Conservation (phyloP, 106 monocot genomes). For the Triglochin maritima region DNA sequence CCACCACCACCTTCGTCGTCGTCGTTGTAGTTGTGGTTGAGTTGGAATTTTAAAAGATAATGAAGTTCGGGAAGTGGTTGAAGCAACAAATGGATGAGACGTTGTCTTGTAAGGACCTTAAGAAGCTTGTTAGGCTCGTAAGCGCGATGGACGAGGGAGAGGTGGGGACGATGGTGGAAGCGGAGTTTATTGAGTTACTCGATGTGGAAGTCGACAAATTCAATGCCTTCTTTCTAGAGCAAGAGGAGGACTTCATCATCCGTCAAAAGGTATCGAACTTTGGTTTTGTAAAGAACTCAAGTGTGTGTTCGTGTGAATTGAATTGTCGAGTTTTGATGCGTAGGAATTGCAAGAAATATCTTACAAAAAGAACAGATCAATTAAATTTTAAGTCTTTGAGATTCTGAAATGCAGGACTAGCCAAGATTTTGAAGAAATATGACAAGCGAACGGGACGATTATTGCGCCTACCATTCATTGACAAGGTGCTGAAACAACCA, state of each 20-base stretch:
- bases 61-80: constrained; percentile 93
- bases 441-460: constrained; percentile 75
- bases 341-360: constrained; percentile 49
- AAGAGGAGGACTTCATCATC: constrained; percentile 85
- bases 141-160: constrained; percentile 5
- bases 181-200: constrained; percentile 46
- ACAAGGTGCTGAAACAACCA: constrained; percentile 69
- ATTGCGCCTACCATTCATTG: constrained; percentile 65
- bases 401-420: constrained; percentile 38
- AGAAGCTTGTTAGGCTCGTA: constrained; percentile 53
- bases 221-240: constrained; percentile 78
- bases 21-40: background rate
- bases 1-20: background rate
- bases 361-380: background rate
- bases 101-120: constrained; percentile 76
- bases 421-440: constrained; percentile 94
- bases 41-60: constrained; percentile 2
- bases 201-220: constrained; percentile 71
- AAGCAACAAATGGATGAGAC: constrained; percentile 74
- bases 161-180: constrained; percentile 13
- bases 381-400: background rate
- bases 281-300: background rate
- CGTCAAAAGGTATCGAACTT: constrained; percentile 29
- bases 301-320: background rate
- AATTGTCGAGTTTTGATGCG: background rate